Evolutionary conservation across 2,329 filamentous ascomycete genomes (phyloP).

Genomic region (Cladosporium sp.): DNA sequence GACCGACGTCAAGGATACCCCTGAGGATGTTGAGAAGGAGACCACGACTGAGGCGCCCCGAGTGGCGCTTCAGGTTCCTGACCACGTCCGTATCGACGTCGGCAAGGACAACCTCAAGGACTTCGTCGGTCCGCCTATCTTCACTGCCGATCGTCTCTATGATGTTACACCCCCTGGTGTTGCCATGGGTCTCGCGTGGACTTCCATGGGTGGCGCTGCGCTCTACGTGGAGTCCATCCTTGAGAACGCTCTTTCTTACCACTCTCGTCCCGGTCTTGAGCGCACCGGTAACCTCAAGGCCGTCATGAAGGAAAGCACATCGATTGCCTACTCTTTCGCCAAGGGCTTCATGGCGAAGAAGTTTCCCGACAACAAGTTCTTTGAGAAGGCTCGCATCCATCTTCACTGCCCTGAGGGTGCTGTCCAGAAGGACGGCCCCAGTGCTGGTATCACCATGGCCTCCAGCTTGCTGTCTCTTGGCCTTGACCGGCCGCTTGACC

Average conservation of each 20-base stretch:
- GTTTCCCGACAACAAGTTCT: conserved; percentile 89
- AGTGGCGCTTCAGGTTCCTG: conserved; percentile 73
- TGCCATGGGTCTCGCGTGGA: conserved; percentile 97
- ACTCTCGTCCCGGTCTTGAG: conserved; percentile 72
- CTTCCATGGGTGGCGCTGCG: conserved; percentile 89
- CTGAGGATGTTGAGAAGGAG: conserved; percentile 50
- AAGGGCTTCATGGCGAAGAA: conserved; percentile 80
- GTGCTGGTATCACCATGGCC: conserved; percentile 96
- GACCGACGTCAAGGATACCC: conserved; percentile 56
- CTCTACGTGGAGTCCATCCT: conserved; percentile 97
- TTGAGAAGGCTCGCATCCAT: conserved; percentile 91
- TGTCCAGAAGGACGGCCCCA: conserved; percentile 77
- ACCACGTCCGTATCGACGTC: conserved; percentile 79
- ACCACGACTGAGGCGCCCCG: conserved; percentile 59
- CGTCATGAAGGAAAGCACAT: conserved; percentile 97
- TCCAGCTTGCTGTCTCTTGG: conserved; percentile 82
- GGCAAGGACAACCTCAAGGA: conserved; percentile 87
- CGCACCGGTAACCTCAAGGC: conserved; percentile 91
- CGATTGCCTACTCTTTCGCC: conserved; percentile 92
- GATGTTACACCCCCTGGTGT: conserved; percentile 90
- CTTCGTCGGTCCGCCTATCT: conserved; percentile 92
- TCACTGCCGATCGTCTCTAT: conserved; percentile 92
- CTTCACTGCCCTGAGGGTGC: conserved; percentile 95
- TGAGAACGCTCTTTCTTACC: conserved; percentile 68
- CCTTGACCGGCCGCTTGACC: conserved; percentile 68